Evolutionary conservation across 2,329 filamentous ascomycete species (phyloP), one percentile per base, ranked within the genome.

Genomic region (Aspergillus fijiensis): DNA sequence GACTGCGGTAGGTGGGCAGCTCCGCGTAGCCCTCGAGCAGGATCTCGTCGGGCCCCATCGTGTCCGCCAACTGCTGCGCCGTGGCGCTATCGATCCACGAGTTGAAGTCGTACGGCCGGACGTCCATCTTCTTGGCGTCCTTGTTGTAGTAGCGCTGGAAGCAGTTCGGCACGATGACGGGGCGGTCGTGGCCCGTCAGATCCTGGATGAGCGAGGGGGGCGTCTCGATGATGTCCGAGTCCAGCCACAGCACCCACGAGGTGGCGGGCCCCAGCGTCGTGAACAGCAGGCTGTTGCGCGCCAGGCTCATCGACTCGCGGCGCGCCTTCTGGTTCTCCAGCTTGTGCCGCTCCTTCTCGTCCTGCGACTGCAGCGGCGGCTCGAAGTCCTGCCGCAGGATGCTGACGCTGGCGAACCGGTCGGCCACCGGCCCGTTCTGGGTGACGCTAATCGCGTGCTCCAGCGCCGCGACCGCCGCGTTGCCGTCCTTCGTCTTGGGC

Each of bases 371-470:
- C 31, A 96, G 77, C 0, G 92, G 90, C 10, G 89, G 87, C 58
- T 97, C 93, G 66, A 96, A 96, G 79, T 99, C 95, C 77, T 99
- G 94, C 60, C 95, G 87, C 68, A 98, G 85, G 70, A 99, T 98
- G 64, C 93, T 94, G 71, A 99, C 89, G 74, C 90, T 92, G 68
- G 92, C 90, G 80, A 99, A 99, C 60, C 92, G 89, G 71, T 91
- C 84, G 74, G 88, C 88, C 68, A 92, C 87, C 0, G 89, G 85
- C 0, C 92, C 91, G 61, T 89, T 89, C 74, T 99, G 95, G 0
- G 92, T 96, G 76, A 90, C 90, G 55, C 89, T 83, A 65, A 99
- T 91, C 66, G 92, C 89, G 59, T 89, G 88, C 78, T 99, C 93
- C 57, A 99, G 81, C 45, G 89, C 88, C 6, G 87, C 80, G 16